Conservation (phyloP, 768 basidiomycete species). For the Tulasnella sp. region DNA sequence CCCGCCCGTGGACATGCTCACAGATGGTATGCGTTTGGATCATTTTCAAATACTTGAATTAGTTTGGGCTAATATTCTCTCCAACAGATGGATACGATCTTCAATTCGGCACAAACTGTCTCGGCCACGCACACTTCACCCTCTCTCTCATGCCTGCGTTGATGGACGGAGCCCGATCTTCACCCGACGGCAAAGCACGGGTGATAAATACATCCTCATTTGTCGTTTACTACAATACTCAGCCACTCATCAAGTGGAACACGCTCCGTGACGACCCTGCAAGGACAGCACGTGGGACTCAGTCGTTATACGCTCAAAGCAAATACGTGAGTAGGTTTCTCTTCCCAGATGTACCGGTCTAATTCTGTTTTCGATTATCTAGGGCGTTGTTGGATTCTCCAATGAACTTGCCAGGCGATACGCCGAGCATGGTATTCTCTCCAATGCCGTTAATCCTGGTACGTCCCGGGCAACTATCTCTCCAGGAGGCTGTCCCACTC, state of each 20-base stretch:
- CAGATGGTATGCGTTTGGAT: conserved; percentile 22
- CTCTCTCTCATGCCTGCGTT: background rate
- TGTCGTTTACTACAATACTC: background rate
- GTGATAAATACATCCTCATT: conserved; percentile 9
- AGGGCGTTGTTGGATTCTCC: conserved; percentile 17
- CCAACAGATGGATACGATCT: conserved; percentile 13
- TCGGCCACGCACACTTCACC: conserved; percentile 14
- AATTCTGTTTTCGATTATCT: background rate
- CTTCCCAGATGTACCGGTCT: background rate
- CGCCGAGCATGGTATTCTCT: conserved; percentile 17
- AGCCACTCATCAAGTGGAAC: background rate
- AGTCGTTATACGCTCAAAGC: background rate
- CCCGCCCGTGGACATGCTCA: conserved; percentile 36
- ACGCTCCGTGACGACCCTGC: background rate
- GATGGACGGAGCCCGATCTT: background rate
- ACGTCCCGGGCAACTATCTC: background rate
- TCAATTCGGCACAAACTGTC: conserved; percentile 11
- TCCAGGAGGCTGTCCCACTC: background rate
- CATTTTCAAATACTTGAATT: background rate
- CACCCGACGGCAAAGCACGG: conserved; percentile 8
- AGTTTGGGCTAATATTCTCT: background rate
- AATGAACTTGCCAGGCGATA: conserved; percentile 22
- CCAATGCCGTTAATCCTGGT: conserved; percentile 16
- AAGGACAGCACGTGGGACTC: background rate
- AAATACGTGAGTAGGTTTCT: conserved; percentile 4